Base-by-base conservation (phyloP, 306 rosid genomes). In the Acacia acuminata region DNA sequence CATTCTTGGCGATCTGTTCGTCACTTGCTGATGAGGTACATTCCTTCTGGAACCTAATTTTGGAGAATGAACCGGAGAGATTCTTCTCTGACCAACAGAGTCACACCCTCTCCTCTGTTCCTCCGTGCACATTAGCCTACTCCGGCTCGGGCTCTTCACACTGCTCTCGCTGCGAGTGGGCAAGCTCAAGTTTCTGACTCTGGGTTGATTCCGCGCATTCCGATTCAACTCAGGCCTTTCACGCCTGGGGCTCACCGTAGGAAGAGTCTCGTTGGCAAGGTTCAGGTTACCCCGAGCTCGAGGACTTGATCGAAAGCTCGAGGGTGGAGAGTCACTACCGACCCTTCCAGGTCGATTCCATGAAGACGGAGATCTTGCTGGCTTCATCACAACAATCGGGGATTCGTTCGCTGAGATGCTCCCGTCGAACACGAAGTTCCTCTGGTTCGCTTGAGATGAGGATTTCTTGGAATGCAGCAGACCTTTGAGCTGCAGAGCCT, bases 401-500 rank as follows among this genome's bases (percentile, higher is more conserved):
- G 96, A 93, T 16, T 89, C 90, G 7, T n/a, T 58, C 45, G 60
- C 76, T 4, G 83, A 73, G 67, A 53, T 68, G 32, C 40, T 72
- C 32, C 86, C 84, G 34, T 88, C 91, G 78, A 79, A 86, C 51
- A 84, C 84, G 27, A 83, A 76, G 40, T 88, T 89, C 22, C 88
- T 76, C 48, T 88, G 84, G 78, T 76, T 87, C n/a, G 79, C 77
- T 70, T 79, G 85, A 9, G 53, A 22, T 1, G 76, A 45, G 3
- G 84, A 38, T n/a, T 87, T 93, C 72, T 74, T 85, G 13, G 97
- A 89, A 86, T 88, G 99, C 11, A 96, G 87, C 34, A 94, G 97
- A 1, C 98, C 99, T 74, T 94, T 96, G 40, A 96, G 97, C 86
- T 94, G 99, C 77, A 92, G 79, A 43, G 98, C 97, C 27, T 96